Percentiles rank a stretch among this genome's conserved stretches.
Conservation (phyloP, 257 asterid genomes). For the Solanum peruvianum region DNA sequence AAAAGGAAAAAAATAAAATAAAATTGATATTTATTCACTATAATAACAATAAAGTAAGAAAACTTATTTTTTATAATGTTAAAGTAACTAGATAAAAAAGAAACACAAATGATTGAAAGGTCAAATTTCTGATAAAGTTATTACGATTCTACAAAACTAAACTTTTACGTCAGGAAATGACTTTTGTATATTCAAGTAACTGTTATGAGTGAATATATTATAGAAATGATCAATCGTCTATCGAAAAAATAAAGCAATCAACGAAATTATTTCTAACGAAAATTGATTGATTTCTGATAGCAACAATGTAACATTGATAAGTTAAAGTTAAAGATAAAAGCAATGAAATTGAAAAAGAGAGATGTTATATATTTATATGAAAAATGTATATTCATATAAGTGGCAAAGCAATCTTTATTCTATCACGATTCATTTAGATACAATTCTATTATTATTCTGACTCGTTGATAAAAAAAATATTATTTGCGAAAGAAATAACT, state of each 20-base stretch:
- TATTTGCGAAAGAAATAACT: not conserved
- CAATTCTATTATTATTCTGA: not conserved
- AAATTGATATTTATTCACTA: not conserved
- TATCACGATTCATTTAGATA: not conserved
- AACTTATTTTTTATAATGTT: not conserved
- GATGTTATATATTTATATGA: not conserved
- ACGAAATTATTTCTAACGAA: no score
- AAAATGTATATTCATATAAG: not conserved
- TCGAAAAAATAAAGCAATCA: not conserved
- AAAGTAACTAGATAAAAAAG: not conserved
- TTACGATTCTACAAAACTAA: fast-evolving
- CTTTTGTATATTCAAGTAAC: not conserved
- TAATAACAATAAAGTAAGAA: not conserved
- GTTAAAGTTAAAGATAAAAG: not conserved
- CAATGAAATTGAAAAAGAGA: not conserved
- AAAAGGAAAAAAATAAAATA: not conserved
- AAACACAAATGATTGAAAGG: not conserved
- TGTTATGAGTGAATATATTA: not conserved
- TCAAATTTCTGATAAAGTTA: not conserved
- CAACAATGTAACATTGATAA: not conserved
- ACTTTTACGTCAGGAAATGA: not conserved
- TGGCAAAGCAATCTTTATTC: not conserved
- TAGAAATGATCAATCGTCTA: not conserved
- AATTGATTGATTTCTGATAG: not conserved
- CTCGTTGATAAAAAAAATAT: not conserved